Conservation (phyloP, 192 early-diverging fungal species). For the Backusella liffmaniae region DNA sequence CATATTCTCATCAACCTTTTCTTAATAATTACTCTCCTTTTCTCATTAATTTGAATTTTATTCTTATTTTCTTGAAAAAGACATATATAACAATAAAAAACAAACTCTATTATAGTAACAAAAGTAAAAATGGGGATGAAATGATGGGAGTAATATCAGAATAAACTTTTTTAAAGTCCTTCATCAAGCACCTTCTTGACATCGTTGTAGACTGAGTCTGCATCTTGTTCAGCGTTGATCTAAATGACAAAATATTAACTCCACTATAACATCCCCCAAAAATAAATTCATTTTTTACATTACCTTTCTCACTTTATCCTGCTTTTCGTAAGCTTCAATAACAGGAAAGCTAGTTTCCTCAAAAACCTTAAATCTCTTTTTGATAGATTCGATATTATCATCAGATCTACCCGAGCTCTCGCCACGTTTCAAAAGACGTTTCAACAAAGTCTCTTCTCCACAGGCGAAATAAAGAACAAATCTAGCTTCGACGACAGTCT, state of each 20-base stretch:
- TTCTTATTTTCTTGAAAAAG: too few relatives aligned
- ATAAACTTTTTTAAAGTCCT: background rate
- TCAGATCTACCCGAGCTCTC: slow-evolving; percentile 90
- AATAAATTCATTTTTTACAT: background rate
- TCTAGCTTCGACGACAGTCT: slow-evolving; percentile 66
- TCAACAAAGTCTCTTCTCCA: slow-evolving; percentile 84
- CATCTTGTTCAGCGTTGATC: slow-evolving; percentile 49
- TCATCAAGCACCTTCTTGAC: slow-evolving; percentile 60
- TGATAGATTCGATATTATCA: slow-evolving; percentile 94
- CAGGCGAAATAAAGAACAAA: slow-evolving; percentile 91
- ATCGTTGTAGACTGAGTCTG: slow-evolving; percentile 67
- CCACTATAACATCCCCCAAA: background rate
- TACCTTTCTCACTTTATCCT: slow-evolving; percentile 78
- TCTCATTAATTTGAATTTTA: too few relatives aligned
- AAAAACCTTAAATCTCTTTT: slow-evolving; percentile 92
- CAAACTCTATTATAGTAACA: too few relatives aligned
- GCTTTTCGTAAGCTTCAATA: slow-evolving; percentile 72
- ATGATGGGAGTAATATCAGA: too few relatives aligned
- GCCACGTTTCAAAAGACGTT: slow-evolving; percentile 88
- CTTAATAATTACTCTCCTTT: too few relatives aligned
- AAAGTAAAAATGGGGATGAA: too few relatives aligned
- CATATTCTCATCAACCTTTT: too few relatives aligned
- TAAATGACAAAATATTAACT: slow-evolving; percentile 2
- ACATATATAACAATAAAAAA: too few relatives aligned
- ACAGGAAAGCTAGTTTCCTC: slow-evolving; percentile 85